Percentiles rank a stretch among this genome's conserved stretches.
phyloP scores from a whole-genome alignment of 2,329 filamentous ascomycete genomes.

The Pseudodiploospora longispora region DNA sequence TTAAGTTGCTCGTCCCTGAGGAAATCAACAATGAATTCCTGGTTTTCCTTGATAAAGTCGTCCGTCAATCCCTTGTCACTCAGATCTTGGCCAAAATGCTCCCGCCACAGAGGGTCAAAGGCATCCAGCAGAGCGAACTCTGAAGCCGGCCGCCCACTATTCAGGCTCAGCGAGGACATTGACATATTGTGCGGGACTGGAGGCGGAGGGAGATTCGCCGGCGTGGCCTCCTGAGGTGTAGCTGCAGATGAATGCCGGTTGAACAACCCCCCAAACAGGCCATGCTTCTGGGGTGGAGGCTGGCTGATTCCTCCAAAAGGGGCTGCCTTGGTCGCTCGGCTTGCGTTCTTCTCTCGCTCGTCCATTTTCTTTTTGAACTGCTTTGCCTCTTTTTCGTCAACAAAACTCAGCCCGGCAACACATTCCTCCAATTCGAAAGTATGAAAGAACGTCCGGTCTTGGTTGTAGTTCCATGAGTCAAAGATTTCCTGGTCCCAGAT shows the following conservation, averaged over 20 bases:
- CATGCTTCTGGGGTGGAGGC: slow-evolving; percentile 32
- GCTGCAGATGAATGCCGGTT: slow-evolving; percentile 52
- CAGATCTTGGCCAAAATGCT: slow-evolving; percentile 57
- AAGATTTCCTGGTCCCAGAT: slow-evolving; percentile 98
- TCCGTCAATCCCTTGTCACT: slow-evolving; percentile 55
- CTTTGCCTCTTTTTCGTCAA: slow-evolving; percentile 95
- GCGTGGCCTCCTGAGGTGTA: slow-evolving; percentile 50
- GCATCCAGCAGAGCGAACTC: slow-evolving; percentile 55
- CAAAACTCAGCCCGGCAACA: slow-evolving; percentile 81
- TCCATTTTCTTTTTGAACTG: slow-evolving; percentile 97
- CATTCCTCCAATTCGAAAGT: slow-evolving; percentile 94
- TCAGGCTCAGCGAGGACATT: slow-evolving; percentile 38
- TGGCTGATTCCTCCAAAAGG: slow-evolving; percentile 54
- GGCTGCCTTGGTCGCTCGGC: slow-evolving; percentile 73
- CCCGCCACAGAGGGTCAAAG: slow-evolving; percentile 57
- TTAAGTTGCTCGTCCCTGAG: slow-evolving; percentile 48
- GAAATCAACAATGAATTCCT: slow-evolving; percentile 61
- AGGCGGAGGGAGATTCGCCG: slow-evolving; percentile 28
- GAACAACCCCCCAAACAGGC: slow-evolving; percentile 54
- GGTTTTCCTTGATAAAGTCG: slow-evolving; percentile 59
- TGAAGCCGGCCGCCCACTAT: slow-evolving; percentile 36
- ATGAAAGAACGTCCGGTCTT: slow-evolving; percentile 96
- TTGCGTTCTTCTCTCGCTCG: slow-evolving; percentile 90
- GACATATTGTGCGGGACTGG: slow-evolving; percentile 27
- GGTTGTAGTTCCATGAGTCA: slow-evolving; percentile 89